phyloP scores from a whole-genome alignment of 441 rosid species.

The Eutrema salsugineum region DNA sequence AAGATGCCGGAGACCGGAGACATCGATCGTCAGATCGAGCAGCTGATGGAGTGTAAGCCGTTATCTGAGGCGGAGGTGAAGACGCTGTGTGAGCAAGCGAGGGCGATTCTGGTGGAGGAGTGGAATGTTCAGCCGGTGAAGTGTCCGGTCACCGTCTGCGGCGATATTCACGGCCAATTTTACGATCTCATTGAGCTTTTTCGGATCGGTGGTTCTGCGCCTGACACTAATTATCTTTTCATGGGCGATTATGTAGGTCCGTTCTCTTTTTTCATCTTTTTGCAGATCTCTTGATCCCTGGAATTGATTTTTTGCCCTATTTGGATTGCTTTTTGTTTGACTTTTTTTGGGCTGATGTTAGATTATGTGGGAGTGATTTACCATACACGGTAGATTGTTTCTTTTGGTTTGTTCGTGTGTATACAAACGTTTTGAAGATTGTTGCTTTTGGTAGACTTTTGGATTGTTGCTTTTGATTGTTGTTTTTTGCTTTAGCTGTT shows the following conservation, averaged over 20 bases:
- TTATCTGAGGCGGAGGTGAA: slow-evolving; percentile 54
- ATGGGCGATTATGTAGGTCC: slow-evolving; percentile 95
- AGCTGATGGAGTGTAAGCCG: slow-evolving; percentile 67
- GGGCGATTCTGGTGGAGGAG: slow-evolving; percentile 76
- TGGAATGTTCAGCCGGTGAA: slow-evolving; percentile 94
- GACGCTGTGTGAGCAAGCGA: slow-evolving; percentile 56
- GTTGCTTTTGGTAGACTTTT: not conserved
- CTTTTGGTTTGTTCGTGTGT: not conserved
- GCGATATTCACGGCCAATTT: slow-evolving; percentile 89
- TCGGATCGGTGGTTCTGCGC: slow-evolving; percentile 81
- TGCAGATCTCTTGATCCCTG: not conserved
- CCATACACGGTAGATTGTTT: not conserved
- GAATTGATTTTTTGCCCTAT: not conserved
- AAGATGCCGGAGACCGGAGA: slow-evolving; percentile 60
- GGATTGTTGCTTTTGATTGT: not conserved
- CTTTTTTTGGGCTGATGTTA: not conserved
- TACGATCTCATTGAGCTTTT: slow-evolving; percentile 93
- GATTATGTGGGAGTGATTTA: not conserved
- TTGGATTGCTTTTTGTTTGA: not conserved
- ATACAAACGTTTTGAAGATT: not conserved
- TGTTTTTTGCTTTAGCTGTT: not conserved
- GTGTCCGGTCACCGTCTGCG: slow-evolving; percentile 93
- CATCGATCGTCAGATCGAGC: slow-evolving; percentile 68
- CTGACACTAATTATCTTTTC: slow-evolving; percentile 87
- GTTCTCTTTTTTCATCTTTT: slow-evolving; percentile 10